phyloP scores from a whole-genome alignment of 352 stramenopile genomes.

The Phytophthora cryptogea region DNA sequence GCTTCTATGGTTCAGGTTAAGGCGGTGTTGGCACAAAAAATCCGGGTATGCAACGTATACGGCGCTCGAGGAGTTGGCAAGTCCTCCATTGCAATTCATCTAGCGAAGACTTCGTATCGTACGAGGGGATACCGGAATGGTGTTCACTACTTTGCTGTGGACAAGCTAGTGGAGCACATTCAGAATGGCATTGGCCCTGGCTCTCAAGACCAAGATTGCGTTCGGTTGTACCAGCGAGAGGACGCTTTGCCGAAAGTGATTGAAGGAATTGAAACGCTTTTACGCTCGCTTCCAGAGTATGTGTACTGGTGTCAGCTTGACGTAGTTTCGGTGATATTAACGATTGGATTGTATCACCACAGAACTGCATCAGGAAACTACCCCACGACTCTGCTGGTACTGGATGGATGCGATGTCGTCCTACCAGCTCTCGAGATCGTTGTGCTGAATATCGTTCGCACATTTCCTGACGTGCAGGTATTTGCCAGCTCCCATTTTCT shows the following conservation, averaged over 20 bases:
- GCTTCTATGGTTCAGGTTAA: conserved; percentile 34
- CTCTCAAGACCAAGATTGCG: conserved; percentile 14
- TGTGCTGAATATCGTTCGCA: conserved; percentile 42
- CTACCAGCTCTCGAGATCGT: conserved; percentile 47
- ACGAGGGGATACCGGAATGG: conserved; percentile 50
- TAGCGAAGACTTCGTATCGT: conserved; percentile 54
- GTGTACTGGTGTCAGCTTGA: not conserved
- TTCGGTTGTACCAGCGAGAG: conserved; percentile 18
- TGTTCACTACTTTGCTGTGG: conserved; percentile 63
- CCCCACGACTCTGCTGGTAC: conserved; percentile 42
- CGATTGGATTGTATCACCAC: conserved; percentile 1
- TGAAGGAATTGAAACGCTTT: conserved; percentile 30
- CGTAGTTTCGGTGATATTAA: conserved; percentile 13
- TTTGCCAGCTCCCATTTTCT: too few relatives aligned
- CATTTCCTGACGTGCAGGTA: conserved; percentile 54
- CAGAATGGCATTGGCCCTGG: conserved; percentile 18
- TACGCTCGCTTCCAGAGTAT: conserved; percentile 47
- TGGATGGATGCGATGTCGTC: conserved; percentile 70
- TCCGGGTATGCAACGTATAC: conserved; percentile 56
- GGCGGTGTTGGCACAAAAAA: conserved; percentile 31
- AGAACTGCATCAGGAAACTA: conserved; percentile 26
- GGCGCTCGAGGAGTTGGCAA: conserved; percentile 59
- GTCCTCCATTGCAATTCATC: conserved; percentile 57
- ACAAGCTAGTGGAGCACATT: conserved; percentile 40
- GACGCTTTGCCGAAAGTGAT: conserved; percentile 36